Evolutionary conservation across 371 early-diverging fungal genomes (phyloP).

Genomic region (Quaeritorhiza haematococci): DNA sequence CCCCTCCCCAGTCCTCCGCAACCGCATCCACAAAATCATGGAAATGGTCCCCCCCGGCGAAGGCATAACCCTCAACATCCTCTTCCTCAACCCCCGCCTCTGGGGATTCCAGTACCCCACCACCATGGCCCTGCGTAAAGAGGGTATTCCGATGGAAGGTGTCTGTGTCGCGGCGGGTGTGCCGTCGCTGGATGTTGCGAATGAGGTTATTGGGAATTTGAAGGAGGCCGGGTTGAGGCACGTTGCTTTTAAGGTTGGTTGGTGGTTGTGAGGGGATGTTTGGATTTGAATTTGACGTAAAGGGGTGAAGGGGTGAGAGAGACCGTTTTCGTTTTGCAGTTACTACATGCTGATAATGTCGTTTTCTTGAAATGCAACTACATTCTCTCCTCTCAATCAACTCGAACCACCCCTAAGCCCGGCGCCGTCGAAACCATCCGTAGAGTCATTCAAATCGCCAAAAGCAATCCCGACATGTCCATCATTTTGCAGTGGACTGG

Average conservation of each 20-base stretch:
- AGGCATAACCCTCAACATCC: slow-evolving; percentile 83
- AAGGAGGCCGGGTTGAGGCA: slow-evolving; percentile 80
- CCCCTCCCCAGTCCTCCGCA: no score
- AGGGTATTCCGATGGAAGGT: slow-evolving; percentile 89
- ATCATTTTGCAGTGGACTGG: slow-evolving; percentile 95
- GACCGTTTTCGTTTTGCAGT: no score
- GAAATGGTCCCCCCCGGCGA: slow-evolving; percentile 73
- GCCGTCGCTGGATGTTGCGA: slow-evolving; percentile 85
- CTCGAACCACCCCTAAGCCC: no score
- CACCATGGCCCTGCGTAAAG: slow-evolving; percentile 78
- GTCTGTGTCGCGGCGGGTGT: slow-evolving; percentile 91
- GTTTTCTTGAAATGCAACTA: no score
- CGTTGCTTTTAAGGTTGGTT: slow-evolving; percentile 88
- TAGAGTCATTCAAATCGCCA: slow-evolving; percentile 84
- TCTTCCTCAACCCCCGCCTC: slow-evolving; percentile 89
- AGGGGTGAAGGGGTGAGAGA: no score
- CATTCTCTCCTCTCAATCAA: no score
- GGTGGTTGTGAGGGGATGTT: no score
- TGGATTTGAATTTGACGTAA: no score
- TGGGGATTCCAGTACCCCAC: slow-evolving; percentile 96
- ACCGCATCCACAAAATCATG: slow-evolving; percentile 77
- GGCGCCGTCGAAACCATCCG: slow-evolving; percentile 81
- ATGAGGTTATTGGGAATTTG: slow-evolving; percentile 74
- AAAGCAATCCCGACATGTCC: slow-evolving; percentile 83
- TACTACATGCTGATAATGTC: no score